phyloP scores from a whole-genome alignment of 1,284 basidiomycete genomes.

The Cronartium quercuum region DNA sequence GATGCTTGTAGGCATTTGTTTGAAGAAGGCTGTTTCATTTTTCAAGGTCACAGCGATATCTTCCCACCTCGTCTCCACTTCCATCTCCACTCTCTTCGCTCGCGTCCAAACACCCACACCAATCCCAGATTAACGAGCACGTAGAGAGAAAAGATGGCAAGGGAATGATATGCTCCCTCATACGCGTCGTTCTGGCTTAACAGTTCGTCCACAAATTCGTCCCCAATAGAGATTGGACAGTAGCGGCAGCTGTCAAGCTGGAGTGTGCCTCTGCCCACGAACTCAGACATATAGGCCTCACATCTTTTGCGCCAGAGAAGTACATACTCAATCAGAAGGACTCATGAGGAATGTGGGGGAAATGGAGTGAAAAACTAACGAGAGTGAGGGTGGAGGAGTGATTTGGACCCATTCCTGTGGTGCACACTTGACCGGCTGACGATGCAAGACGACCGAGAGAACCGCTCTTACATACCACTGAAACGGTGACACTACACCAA shows the following conservation, averaged over 20 bases:
- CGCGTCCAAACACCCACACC: conserved; percentile 1
- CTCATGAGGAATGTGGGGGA: too few relatives aligned
- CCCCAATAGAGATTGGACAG: conserved; percentile 21
- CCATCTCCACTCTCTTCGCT: not conserved
- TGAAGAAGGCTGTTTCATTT: too few relatives aligned
- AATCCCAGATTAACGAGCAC: conserved; percentile 15
- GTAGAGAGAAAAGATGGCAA: not conserved
- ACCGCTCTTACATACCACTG: conserved; percentile 44
- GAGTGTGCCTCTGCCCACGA: not conserved
- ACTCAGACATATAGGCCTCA: conserved; percentile 23
- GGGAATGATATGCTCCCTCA: conserved; percentile 1
- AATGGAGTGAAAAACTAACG: conserved; percentile 14
- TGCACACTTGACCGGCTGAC: conserved; percentile 9
- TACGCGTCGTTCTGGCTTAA: conserved; percentile 1
- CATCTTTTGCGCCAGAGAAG: conserved; percentile 2
- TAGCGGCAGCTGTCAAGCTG: conserved; percentile 1
- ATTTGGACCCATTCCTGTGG: conserved; percentile 18
- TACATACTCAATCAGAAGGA: too few relatives aligned
- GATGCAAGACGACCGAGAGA: conserved; percentile 40
- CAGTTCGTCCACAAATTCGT: conserved; percentile 28
- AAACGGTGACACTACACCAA: conserved; percentile 28
- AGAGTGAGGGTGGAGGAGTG: conserved; percentile 5
- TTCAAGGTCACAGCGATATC: too few relatives aligned
- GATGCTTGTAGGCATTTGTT: too few relatives aligned
- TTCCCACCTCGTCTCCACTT: not conserved